phyloP scores from a whole-genome alignment of 768 basidiomycete species.

The Tremella yokohamensis region DNA sequence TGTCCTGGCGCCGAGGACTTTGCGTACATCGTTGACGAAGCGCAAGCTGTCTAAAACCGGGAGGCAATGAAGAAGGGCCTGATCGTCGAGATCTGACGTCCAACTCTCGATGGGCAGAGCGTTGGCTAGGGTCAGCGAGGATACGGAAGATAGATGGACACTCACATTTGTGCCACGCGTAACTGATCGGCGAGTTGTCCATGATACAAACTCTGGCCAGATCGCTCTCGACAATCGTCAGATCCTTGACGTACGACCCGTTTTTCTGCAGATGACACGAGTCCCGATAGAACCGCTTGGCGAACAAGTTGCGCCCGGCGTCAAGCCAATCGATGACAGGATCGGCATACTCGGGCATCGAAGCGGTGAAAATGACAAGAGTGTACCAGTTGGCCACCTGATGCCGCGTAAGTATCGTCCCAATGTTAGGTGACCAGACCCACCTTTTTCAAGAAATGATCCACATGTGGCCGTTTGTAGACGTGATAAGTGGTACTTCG shows the following conservation, averaged over 20 bases:
- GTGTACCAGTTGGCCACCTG: constrained; percentile 99
- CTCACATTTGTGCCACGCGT: constrained; percentile 86
- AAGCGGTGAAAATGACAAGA: constrained; percentile 96
- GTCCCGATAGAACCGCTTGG: constrained; percentile 85
- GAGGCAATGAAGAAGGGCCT: constrained; percentile 89
- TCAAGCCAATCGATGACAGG: constrained; percentile 99
- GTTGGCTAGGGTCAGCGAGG: constrained; percentile 63
- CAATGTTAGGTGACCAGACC: constrained; percentile 13
- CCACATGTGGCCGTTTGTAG: constrained; percentile 95
- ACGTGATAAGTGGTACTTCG: constrained; percentile 92
- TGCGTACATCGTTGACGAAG: constrained; percentile 91
- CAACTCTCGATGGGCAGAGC: constrained; percentile 99
- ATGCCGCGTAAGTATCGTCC: neutral
- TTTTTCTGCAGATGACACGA: constrained; percentile 88
- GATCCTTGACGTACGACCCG: constrained; percentile 91
- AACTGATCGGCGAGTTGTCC: constrained; percentile 92
- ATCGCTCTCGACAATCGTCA: constrained; percentile 81
- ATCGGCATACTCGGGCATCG: constrained; percentile 99
- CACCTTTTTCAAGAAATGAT: constrained; percentile 87
- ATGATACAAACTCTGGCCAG: constrained; percentile 89
- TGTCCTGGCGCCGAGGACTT: constrained; percentile 67
- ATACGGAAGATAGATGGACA: no score
- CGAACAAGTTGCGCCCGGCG: constrained; percentile 84
- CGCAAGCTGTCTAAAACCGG: constrained; percentile 93
- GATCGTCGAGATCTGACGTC: constrained; percentile 95